Conservation (phyloP, 768 basidiomycete genomes). For the Sporobolomyces roseus region DNA sequence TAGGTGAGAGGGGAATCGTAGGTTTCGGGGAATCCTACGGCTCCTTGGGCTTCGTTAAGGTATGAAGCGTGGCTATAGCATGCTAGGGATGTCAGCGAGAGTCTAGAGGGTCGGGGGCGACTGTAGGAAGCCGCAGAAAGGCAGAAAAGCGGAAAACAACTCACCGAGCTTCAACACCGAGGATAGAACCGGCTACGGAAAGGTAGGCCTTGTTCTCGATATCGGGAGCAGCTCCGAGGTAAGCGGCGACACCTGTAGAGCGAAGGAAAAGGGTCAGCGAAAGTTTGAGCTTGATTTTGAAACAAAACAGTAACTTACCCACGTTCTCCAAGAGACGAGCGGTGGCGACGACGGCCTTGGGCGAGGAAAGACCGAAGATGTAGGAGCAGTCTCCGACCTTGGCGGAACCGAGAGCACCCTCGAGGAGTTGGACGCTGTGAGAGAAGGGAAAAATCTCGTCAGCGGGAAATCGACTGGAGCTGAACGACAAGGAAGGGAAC, state of each 20-base stretch:
- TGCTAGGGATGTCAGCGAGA: neutral
- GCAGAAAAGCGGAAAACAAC: neutral
- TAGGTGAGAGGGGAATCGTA: conserved; percentile 28
- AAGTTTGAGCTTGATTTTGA: no score
- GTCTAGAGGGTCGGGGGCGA: neutral
- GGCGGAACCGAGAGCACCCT: conserved; percentile 21
- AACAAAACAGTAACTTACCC: no score
- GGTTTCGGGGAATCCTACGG: conserved; percentile 17
- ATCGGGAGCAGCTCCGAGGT: conserved; percentile 23
- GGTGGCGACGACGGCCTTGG: conserved; percentile 19
- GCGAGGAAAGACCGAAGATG: conserved; percentile 16
- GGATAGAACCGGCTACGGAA: conserved; percentile 24
- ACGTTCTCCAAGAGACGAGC: conserved; percentile 33
- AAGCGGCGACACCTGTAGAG: conserved; percentile 16
- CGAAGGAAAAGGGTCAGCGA: no score
- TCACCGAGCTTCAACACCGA: conserved; percentile 21
- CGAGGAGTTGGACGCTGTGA: no score
- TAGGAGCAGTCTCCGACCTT: conserved; percentile 11
- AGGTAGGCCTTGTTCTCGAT: conserved; percentile 23
- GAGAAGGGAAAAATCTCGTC: no score
- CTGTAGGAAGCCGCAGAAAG: neutral
- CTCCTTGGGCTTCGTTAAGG: conserved; percentile 12
- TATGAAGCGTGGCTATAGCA: conserved; percentile 1
- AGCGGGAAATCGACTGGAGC: no score
- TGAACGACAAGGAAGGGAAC: conserved; percentile 30